These are phyloP conservation scores for Turritis glabra DNA, from an alignment of 345 rosid genomes.

Conservation along the genomic window DNA sequence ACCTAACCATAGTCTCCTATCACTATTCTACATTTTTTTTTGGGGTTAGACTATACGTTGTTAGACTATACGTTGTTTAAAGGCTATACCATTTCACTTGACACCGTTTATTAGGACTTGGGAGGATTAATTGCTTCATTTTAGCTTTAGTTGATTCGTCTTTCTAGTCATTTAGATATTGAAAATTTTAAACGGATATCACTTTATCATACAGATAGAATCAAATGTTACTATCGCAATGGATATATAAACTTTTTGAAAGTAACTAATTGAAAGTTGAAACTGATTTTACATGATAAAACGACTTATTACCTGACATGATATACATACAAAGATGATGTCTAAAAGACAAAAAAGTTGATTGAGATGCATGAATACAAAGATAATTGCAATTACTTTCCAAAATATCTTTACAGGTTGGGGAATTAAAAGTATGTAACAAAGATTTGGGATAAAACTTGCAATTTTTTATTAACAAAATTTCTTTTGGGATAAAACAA, in stretches of 20 bases:
- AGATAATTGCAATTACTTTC: slow-evolving; percentile 25
- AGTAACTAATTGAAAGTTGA: background rate
- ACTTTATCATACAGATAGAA: background rate
- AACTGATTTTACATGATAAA: background rate
- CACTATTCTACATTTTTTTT: too few relatives aligned
- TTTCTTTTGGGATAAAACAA: background rate
- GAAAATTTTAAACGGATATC: background rate
- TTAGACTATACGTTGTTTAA: background rate
- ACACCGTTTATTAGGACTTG: background rate
- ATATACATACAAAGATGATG: slow-evolving; percentile 28
- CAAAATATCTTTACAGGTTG: slow-evolving; percentile 31
- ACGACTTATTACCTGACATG: slow-evolving; percentile 19
- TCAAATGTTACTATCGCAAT: background rate
- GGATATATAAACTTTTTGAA: slow-evolving; percentile 6
- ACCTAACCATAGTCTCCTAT: too few relatives aligned
- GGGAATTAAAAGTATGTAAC: slow-evolving; percentile 7
- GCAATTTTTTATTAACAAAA: background rate
- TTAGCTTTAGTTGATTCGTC: background rate
- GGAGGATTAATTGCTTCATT: background rate
- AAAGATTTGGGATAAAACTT: slow-evolving; percentile 33
- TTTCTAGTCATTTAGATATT: background rate
- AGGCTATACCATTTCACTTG: background rate
- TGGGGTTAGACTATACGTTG: too few relatives aligned
- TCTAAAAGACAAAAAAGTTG: slow-evolving; percentile 18
- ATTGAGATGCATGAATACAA: slow-evolving; percentile 23